Percentiles rank a stretch among this genome's conserved stretches.
phyloP scores from a whole-genome alignment of 768 basidiomycete genomes.

The Rhizopogon vinicolor region DNA sequence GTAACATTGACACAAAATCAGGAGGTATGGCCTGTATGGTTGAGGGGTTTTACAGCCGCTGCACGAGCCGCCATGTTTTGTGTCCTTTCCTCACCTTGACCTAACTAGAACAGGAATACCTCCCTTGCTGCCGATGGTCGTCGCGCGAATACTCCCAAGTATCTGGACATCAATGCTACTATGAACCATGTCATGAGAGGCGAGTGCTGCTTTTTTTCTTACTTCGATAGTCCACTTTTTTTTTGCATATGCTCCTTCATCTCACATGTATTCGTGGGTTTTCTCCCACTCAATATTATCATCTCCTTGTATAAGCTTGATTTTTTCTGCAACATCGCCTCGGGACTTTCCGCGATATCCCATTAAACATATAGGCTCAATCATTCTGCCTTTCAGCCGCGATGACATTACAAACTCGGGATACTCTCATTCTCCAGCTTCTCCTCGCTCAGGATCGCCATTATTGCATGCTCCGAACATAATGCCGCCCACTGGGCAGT shows the following conservation, averaged over 20 bases:
- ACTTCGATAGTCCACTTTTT: neutral
- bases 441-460: constrained; percentile 19
- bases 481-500: constrained; percentile 11
- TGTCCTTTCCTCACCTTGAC: too few relatives aligned
- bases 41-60: too few relatives aligned
- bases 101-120: too few relatives aligned
- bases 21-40: too few relatives aligned
- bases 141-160: too few relatives aligned
- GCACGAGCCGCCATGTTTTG: too few relatives aligned
- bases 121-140: too few relatives aligned
- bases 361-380: neutral
- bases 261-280: neutral
- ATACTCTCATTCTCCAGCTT: constrained; percentile 29
- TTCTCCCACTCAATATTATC: neutral
- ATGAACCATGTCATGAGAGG: constrained; percentile 22
- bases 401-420: constrained; percentile 27
- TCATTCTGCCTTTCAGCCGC: constrained; percentile 12
- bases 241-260: neutral
- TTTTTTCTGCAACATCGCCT: neutral
- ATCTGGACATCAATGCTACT: too few relatives aligned
- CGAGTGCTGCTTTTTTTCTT: constrained; percentile 10
- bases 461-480: constrained; percentile 10
- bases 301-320: too few relatives aligned
- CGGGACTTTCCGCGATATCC: neutral
- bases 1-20: too few relatives aligned